Evolutionary conservation across 2,329 filamentous ascomycete species (phyloP).

Genomic region (Paraphaeosphaeria minitans): DNA sequence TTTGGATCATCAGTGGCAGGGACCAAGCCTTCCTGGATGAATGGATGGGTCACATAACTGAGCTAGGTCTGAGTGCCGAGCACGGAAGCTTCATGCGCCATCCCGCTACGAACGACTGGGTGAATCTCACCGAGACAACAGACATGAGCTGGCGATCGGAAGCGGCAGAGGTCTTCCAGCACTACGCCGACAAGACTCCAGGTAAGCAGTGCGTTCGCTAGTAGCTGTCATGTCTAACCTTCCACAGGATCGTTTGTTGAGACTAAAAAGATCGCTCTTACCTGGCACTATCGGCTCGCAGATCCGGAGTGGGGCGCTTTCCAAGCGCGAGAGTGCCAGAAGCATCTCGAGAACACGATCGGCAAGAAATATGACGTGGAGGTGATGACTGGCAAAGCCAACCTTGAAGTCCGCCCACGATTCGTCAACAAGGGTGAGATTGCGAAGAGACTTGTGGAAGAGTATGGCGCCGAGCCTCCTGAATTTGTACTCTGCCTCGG

Average conservation of each 20-base stretch:
- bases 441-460: conserved; percentile 77
- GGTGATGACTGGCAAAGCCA: conserved; percentile 96
- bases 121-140: conserved; percentile 82
- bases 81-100: conserved; percentile 94
- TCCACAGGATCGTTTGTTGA: conserved; percentile 82
- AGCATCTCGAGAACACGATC: conserved; percentile 77
- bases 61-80: conserved; percentile 93
- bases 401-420: conserved; percentile 92
- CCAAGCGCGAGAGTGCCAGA: conserved; percentile 80
- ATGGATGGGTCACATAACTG: conserved; percentile 87
- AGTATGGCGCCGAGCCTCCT: conserved; percentile 67
- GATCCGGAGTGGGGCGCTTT: conserved; percentile 83
- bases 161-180: conserved; percentile 82
- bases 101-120: conserved; percentile 78
- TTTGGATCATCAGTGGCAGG: conserved; percentile 98
- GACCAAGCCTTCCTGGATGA: conserved; percentile 90
- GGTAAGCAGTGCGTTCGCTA: conserved; percentile 57
- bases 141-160: conserved; percentile 94
- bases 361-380: conserved; percentile 85
- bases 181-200: conserved; percentile 84
- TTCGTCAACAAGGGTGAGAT: conserved; percentile 99
- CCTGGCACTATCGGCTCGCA: conserved; percentile 94
- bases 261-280: conserved; percentile 89
- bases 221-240: conserved; percentile 22
- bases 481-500: conserved; percentile 91